A percentile compares a stretch with the other conserved stretches of the same genome.
These are phyloP conservation scores for Stephania yunnanensis DNA, from an alignment of 164 flowering plant species.

Conservation along the genomic window DNA sequence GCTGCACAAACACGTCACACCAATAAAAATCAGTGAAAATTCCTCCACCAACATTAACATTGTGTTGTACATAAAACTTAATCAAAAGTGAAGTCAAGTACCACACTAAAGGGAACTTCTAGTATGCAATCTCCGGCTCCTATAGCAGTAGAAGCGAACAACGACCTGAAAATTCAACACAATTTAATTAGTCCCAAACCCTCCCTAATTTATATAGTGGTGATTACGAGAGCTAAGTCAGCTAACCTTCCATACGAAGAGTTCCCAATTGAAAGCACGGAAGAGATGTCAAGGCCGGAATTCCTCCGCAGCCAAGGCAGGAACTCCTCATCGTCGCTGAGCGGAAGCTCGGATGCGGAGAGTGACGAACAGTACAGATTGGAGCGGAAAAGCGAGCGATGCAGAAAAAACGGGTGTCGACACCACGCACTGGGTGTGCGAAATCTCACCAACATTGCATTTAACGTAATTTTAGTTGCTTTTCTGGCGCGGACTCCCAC, in stretches of 20 bases:
- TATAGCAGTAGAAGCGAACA: constrained; percentile 29
- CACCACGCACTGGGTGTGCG: constrained; percentile 4
- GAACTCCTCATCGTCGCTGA: constrained; percentile 34
- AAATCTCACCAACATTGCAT: constrained; percentile 8
- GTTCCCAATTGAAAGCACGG: constrained; percentile 55
- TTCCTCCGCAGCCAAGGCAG: constrained; percentile 69
- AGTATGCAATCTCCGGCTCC: constrained; percentile 58
- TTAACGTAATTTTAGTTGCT: no score
- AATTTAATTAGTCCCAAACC: not conserved
- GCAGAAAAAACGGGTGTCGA: constrained; percentile 8
- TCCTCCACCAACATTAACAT: not conserved
- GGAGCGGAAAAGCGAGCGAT: constrained; percentile 6
- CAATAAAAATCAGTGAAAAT: not conserved
- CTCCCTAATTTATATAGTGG: no score
- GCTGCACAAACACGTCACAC: constrained; percentile 34
- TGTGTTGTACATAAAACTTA: not conserved
- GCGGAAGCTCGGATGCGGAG: constrained; percentile 18
- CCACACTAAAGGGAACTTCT: constrained; percentile 68
- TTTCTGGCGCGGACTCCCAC: no score
- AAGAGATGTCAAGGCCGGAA: constrained; percentile 57
- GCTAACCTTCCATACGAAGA: constrained; percentile 60
- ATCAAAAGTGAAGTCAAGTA: constrained; percentile 17
- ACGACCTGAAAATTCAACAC: constrained; percentile 18
- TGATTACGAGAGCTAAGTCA: not conserved
- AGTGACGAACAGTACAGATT: not conserved